phyloP scores from a whole-genome alignment of 495 filamentous ascomycete genomes.

The Tricharina praecox region DNA sequence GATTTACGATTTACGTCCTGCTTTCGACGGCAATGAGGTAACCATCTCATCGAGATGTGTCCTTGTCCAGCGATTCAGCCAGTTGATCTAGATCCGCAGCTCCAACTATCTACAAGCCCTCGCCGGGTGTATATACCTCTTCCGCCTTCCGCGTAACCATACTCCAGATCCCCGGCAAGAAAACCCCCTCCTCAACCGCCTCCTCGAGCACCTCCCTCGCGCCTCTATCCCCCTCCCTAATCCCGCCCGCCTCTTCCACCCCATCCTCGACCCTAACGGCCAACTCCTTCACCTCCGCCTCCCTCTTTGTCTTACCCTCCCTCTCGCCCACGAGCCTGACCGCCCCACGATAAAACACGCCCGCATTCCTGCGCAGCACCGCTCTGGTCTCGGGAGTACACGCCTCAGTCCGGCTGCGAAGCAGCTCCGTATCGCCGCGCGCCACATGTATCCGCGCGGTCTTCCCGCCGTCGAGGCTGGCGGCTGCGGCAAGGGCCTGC shows the following conservation, averaged over 20 bases:
- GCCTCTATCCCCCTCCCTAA: conserved; percentile 4
- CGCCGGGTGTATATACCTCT: no score
- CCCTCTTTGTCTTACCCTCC: conserved; percentile 9
- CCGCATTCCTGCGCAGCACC: conserved; percentile 43
- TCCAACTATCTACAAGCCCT: no score
- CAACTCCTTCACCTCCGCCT: conserved; percentile 20
- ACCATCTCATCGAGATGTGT: no score
- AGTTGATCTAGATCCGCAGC: no score
- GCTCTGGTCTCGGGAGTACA: conserved; percentile 32
- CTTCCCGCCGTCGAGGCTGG: conserved; percentile 35
- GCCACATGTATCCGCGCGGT: conserved; percentile 43
- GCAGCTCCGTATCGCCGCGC: conserved; percentile 46
- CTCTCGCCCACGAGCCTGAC: conserved; percentile 29
- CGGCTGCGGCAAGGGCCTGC: conserved; percentile 33
- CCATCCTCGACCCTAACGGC: conserved; percentile 8
- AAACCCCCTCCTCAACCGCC: conserved; percentile 21
- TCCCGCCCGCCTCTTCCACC: not conserved
- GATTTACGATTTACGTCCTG: no score
- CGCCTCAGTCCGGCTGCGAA: conserved; percentile 34
- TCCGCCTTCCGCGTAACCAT: no score
- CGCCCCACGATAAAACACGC: conserved; percentile 47
- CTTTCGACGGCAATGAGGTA: no score
- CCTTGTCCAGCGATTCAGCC: no score
- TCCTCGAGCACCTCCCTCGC: conserved; percentile 15
- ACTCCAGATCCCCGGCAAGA: conserved; percentile 6